Conservation (phyloP, 2,329 filamentous ascomycete species). For the Penicillium hordei region DNA sequence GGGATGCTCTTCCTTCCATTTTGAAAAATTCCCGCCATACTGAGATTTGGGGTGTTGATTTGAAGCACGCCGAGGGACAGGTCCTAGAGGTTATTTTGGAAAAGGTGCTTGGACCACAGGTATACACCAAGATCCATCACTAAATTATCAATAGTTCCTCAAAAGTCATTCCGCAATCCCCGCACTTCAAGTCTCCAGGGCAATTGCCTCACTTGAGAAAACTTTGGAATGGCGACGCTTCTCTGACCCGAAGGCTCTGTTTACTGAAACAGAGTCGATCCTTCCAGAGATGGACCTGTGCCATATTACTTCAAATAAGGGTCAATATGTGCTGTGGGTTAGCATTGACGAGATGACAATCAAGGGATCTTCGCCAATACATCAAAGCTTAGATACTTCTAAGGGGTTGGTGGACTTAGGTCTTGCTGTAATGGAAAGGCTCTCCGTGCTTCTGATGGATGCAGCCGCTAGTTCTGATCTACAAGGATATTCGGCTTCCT, state of each 20-base stretch:
- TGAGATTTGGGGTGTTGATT: not conserved
- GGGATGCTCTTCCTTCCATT: not conserved
- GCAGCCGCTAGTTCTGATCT: not conserved
- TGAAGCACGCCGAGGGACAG: not conserved
- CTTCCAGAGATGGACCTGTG: not conserved
- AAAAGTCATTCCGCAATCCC: not conserved
- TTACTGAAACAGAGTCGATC: not conserved
- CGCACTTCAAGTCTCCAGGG: not conserved
- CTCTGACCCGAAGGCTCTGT: not conserved
- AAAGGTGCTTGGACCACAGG: not conserved
- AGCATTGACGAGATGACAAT: not conserved
- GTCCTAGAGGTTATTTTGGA: not conserved
- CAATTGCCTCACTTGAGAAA: not conserved
- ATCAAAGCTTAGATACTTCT: not conserved
- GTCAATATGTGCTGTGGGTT: not conserved
- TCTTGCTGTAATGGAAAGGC: not conserved
- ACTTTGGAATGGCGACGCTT: not conserved
- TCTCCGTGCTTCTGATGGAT: not conserved
- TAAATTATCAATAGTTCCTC: not conserved
- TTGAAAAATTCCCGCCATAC: not conserved
- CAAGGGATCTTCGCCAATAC: not conserved
- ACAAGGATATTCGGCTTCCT: not conserved
- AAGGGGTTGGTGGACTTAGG: not conserved
- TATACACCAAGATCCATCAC: not conserved
- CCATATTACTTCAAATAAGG: not conserved